phyloP scores from a whole-genome alignment of 179 eudicot species.

The Drosera spatulata region DNA sequence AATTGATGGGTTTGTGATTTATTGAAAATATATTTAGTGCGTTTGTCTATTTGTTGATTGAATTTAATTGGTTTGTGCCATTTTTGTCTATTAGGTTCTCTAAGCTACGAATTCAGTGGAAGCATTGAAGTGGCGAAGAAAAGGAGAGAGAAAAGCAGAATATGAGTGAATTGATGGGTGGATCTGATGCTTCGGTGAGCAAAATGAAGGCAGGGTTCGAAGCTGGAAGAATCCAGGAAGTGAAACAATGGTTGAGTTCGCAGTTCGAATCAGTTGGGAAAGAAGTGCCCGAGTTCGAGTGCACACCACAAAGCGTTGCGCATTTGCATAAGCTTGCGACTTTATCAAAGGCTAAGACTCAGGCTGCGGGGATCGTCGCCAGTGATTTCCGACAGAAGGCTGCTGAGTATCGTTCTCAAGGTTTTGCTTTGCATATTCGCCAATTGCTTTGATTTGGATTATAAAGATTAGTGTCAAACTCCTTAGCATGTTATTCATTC shows the following conservation, averaged over 20 bases:
- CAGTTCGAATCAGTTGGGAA: slow-evolving; percentile 83
- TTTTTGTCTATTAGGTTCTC: neutral
- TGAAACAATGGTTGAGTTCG: slow-evolving; percentile 80
- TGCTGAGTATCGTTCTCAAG: slow-evolving; percentile 82
- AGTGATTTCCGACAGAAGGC: slow-evolving; percentile 89
- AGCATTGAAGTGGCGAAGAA: neutral
- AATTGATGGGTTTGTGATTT: neutral
- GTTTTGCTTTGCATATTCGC: slow-evolving; percentile 12
- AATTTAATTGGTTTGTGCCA: neutral
- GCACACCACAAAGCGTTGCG: slow-evolving; percentile 76
- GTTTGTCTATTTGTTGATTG: neutral
- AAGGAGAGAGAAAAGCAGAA: neutral
- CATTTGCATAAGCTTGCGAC: slow-evolving; percentile 79
- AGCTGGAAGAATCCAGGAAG: slow-evolving; percentile 72
- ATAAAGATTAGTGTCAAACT: too few species aligned
- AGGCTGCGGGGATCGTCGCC: slow-evolving; percentile 84
- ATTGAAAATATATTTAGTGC: neutral
- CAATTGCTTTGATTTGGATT: too few species aligned
- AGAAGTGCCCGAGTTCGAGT: slow-evolving; percentile 92
- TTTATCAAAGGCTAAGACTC: slow-evolving; percentile 80
- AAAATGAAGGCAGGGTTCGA: slow-evolving; percentile 59
- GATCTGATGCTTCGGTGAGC: slow-evolving; percentile 31
- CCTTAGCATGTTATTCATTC: too few species aligned
- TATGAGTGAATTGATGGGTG: slow-evolving; percentile 55
- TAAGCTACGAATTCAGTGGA: too few species aligned